Evolutionary conservation across 176 grass and related monocot genomes (phyloP), one percentile per base, ranked within the genome.

Genomic region (Aegilops tauschii): DNA sequence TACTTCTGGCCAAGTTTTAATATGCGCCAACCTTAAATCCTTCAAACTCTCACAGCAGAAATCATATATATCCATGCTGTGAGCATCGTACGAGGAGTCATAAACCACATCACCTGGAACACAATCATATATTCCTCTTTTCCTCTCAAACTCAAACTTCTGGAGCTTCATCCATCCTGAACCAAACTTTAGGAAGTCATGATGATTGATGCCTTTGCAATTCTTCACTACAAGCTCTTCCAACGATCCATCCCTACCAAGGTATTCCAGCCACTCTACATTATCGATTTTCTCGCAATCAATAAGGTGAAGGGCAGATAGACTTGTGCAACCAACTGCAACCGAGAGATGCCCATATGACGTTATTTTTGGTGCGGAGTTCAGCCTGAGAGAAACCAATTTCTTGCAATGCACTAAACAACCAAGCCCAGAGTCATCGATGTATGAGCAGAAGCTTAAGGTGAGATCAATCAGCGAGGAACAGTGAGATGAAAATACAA

Each of bases 401-500:
- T 2, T 73, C 37, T 73, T 73, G 70, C 39, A 73, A 45, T 47
- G 9, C 1, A 40, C 23, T 47, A 47, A 74, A 74, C 5, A 47
- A 47, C 71, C 40, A 47, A 74, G 71, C 71, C 71, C 71, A 47
- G n/a, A 47, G 71, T 74, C 40, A 47, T 28, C 39, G 3, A 74
- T 47, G 12, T 27, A 16, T 74, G 40, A 28, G 40, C 73, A 76
- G 73, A 52, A 76, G 73, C 42, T 76, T 76, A 76, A 76, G 40
- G 87, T 92, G 44, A 92, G 82, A 18, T 92, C 93, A 12, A 37
- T 32, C 21, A 95, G 85, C 1, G 44, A 76, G 73, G 44, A 50
- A 30, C 73, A 76, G 73, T 50, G 25, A 50, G 42, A 50, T 49
- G 85, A 84, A 50, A 95, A 40, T 65, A 88, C 58, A 36, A 12